These are phyloP conservation scores for Phytophthora quininea DNA, from an alignment of 352 stramenopile genomes.

Conservation along the genomic window DNA sequence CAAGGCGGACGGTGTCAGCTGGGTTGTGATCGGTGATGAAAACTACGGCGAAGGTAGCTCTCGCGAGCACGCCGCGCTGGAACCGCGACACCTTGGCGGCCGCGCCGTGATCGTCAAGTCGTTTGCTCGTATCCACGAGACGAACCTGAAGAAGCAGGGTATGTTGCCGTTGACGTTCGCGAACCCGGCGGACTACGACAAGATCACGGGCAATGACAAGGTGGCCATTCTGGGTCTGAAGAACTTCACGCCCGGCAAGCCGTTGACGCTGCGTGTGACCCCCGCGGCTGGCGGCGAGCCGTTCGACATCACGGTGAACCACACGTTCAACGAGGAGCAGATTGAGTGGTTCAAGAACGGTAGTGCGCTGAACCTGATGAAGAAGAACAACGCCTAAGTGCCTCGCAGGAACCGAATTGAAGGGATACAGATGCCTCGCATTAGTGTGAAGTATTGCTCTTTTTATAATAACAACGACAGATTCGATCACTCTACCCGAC, in stretches of 20 bases:
- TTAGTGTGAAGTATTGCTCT: slow-evolving; percentile 49
- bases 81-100: slow-evolving; percentile 91
- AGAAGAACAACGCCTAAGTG: slow-evolving; percentile 82
- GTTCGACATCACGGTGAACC: slow-evolving; percentile 93
- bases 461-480: slow-evolving; percentile 44
- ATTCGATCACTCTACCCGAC: slow-evolving; percentile 1
- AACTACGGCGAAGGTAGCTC: slow-evolving; percentile 95
- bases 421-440: slow-evolving; percentile 40
- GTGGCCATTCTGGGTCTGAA: slow-evolving; percentile 89
- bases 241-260: slow-evolving; percentile 87
- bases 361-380: slow-evolving; percentile 95
- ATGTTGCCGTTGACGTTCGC: slow-evolving; percentile 94
- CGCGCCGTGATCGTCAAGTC: slow-evolving; percentile 93
- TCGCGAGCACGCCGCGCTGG: slow-evolving; percentile 92
- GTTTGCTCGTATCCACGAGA: slow-evolving; percentile 96
- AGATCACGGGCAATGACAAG: slow-evolving; percentile 92
- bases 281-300: slow-evolving; percentile 57
- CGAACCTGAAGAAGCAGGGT: slow-evolving; percentile 96
- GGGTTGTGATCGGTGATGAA: slow-evolving; percentile 93
- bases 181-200: slow-evolving; percentile 93
- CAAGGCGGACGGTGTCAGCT: slow-evolving; percentile 90
- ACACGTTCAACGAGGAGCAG: slow-evolving; percentile 95
- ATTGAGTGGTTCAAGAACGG: slow-evolving; percentile 96
- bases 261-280: slow-evolving; percentile 83
- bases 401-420: slow-evolving; percentile 39